Evolutionary conservation across 2,329 filamentous ascomycete species (phyloP).

Genomic region (Aureobasidium melanogenum): DNA sequence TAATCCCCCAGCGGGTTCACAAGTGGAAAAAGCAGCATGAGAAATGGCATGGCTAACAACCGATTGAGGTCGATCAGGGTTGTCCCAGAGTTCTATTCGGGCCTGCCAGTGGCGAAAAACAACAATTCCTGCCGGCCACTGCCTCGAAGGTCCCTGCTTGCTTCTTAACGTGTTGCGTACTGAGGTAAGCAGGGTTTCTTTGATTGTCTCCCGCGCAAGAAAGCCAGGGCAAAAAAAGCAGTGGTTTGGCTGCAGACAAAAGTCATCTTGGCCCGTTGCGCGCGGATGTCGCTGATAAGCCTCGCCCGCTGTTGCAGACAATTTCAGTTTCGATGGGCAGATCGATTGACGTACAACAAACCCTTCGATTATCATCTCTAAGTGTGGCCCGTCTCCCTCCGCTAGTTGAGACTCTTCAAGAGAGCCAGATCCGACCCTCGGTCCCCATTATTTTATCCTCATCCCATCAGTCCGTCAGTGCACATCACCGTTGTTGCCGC

Average conservation of each 20-base stretch:
- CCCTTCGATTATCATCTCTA: neutral
- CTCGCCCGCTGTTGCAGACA: neutral
- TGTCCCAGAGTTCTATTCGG: neutral
- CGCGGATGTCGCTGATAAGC: slow-evolving; percentile 10
- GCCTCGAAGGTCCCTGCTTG: neutral
- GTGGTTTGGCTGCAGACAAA: neutral
- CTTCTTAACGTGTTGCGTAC: neutral
- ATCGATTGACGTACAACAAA: slow-evolving; percentile 17
- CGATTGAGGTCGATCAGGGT: neutral
- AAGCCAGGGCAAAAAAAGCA: neutral
- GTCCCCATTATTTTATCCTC: slow-evolving; percentile 5
- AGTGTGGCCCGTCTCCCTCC: slow-evolving; percentile 14
- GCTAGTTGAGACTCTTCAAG: slow-evolving; percentile 10
- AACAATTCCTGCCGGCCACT: neutral
- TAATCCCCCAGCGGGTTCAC: neutral
- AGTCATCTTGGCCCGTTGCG: neutral
- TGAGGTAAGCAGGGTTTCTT: slow-evolving; percentile 1
- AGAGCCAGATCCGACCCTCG: slow-evolving; percentile 8
- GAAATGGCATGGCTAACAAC: neutral
- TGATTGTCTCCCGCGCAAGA: neutral
- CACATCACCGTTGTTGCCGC: slow-evolving; percentile 11
- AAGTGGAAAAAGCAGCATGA: neutral
- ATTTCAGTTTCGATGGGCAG: slow-evolving; percentile 14
- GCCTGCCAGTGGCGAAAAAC: neutral
- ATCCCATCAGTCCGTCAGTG: slow-evolving; percentile 12